These are phyloP conservation scores for Durusdinium trenchii DNA, from an alignment of 73 alveolate species.

Conservation along the genomic window DNA sequence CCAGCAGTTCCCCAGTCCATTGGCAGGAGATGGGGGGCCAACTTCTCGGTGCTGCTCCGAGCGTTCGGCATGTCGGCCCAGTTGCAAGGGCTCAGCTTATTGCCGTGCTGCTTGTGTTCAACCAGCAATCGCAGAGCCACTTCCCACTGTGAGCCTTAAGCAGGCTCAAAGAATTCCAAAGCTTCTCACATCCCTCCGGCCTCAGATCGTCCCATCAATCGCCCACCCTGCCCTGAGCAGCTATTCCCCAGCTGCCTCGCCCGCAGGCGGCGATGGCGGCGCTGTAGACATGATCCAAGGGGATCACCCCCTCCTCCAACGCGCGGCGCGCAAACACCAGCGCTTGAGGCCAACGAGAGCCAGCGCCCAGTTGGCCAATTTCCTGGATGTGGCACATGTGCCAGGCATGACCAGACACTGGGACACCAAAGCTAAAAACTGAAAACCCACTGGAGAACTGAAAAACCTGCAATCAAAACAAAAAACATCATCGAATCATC, in stretches of 20 bases:
- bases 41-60: no score
- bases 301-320: background rate
- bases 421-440: no score
- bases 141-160: constrained; percentile 51
- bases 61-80: no score
- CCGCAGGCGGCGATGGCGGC: constrained; percentile 72
- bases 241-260: background rate
- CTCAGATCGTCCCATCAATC: background rate
- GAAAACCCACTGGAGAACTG: no score
- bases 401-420: background rate
- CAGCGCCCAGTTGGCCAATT: constrained; percentile 14
- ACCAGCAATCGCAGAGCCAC: constrained; percentile 10
- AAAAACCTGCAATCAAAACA: no score
- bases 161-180: background rate
- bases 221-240: background rate
- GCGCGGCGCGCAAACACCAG: constrained; percentile 7
- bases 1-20: no score
- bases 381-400: background rate
- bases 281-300: constrained; percentile 76
- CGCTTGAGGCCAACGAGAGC: constrained; percentile 10
- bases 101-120: background rate
- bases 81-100: no score
- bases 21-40: no score
- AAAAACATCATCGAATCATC: no score
- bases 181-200: background rate